Base-by-base conservation (phyloP, 805 yeast genomes). In the Debaryomyces hansenii region DNA sequence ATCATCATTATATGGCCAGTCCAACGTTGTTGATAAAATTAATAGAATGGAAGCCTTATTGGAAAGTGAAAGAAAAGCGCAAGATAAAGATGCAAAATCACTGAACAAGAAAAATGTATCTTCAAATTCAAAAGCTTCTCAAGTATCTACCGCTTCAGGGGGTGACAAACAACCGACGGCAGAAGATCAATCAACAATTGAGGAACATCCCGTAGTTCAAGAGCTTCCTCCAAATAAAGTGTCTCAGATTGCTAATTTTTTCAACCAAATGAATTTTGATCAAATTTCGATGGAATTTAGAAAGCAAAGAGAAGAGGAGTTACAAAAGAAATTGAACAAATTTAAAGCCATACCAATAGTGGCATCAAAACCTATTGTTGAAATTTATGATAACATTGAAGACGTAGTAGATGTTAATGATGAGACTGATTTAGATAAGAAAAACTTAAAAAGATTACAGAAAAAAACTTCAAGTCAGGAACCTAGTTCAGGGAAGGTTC, bases 241-340 rank as follows among this genome's bases (percentile, higher is more conserved):
- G 0, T 77, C 81, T 46, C 82, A 84, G 50, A 60, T 87, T 44
- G 85, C 91, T 0, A 80, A 69, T 48, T 83, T 80, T 59, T 83
- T 83, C 68, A 86, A 87, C 60, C 82, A 83, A 46, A 80, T 85
- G 66, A 92, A 88, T 56, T 82, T 88, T 52, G 94, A 86, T 55
- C 87, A 86, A 46, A 69, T 88, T 9, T 87, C 97, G 0, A 75
- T 77, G 55, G 97, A 94, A 60, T 91, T 92, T 61, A 95, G 88
- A 59, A 75, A 82, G 53, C 96, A 91, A 58, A 80, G 98, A 58
- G 96, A 89, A 52, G 68, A 75, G 38, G 96, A 92, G 59, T 77
- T 90, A 48, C 60, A 63, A 39, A 70, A 77, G 46, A 83, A 85
- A 50, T 60, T 88, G 37, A 76, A 82, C 54, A 78, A 84, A 55